A percentile compares a stretch with the other conserved stretches of the same genome.
phyloP scores from a whole-genome alignment of 306 rosid species.

The Ochetophila trinervis region DNA sequence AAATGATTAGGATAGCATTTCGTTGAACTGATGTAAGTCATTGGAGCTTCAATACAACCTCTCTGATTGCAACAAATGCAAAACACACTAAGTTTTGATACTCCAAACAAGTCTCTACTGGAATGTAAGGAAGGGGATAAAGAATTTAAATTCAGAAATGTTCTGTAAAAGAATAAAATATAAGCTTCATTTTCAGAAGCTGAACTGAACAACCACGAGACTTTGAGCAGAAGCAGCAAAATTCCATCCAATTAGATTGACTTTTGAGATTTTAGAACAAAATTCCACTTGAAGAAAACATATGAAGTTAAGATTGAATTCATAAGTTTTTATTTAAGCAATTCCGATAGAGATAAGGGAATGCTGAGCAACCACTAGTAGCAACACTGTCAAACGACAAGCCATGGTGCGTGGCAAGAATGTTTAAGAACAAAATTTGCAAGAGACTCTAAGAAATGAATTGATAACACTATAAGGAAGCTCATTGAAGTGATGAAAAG shows the following conservation, averaged over 20 bases:
- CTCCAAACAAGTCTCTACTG: background rate
- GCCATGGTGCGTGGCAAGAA: slow-evolving; percentile 9
- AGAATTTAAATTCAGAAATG: slow-evolving; percentile 25
- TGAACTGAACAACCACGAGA: slow-evolving; percentile 15
- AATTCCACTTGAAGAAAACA: slow-evolving; percentile 12
- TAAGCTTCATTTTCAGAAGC: slow-evolving; percentile 10
- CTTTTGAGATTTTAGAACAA: slow-evolving; percentile 7
- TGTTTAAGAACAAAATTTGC: slow-evolving; percentile 17
- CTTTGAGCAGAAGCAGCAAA: slow-evolving; percentile 17
- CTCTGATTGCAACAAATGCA: slow-evolving; percentile 11
- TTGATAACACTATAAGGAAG: slow-evolving; percentile 13
- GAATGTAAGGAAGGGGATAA: slow-evolving; percentile 4
- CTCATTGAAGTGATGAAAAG: slow-evolving; percentile 18
- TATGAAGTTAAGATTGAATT: slow-evolving; percentile 1
- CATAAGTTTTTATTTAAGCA: background rate
- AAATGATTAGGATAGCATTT: slow-evolving; percentile 10
- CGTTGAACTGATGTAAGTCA: slow-evolving; percentile 11
- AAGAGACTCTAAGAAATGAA: slow-evolving; percentile 17
- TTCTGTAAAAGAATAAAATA: background rate
- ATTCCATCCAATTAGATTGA: slow-evolving; percentile 18
- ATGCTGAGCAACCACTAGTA: slow-evolving; percentile 16
- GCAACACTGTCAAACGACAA: slow-evolving; percentile 19
- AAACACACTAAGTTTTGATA: background rate
- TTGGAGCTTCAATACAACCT: slow-evolving; percentile 16
- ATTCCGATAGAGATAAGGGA: slow-evolving; percentile 7